A percentile compares a stretch with the other conserved stretches of the same genome.
Evolutionary conservation across 1,139 yeast genomes (phyloP).

Genomic region (Pichia sp.): DNA sequence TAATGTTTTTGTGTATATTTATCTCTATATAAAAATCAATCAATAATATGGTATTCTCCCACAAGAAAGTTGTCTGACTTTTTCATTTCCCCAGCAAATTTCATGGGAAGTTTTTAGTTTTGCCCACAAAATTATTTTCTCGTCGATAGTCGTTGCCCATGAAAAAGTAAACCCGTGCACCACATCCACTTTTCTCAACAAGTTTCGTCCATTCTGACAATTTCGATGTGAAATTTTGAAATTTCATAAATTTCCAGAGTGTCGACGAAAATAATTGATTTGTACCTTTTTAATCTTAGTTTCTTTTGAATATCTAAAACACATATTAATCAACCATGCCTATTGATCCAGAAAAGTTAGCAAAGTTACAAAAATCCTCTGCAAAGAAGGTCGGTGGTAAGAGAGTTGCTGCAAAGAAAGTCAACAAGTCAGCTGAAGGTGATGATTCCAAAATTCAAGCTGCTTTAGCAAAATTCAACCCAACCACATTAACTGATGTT

Average conservation of each 20-base stretch:
- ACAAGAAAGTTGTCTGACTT: background rate
- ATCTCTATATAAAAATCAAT: too few species aligned
- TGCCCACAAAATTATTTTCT: background rate
- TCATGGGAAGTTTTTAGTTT: background rate
- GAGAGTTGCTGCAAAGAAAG: constrained; percentile 77
- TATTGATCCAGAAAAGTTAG: constrained; percentile 82
- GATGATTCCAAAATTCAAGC: constrained; percentile 90
- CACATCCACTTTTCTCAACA: background rate
- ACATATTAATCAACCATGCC: constrained; percentile 47
- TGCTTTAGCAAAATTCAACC: constrained; percentile 83
- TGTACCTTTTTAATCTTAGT: background rate
- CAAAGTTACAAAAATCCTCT: constrained; percentile 69
- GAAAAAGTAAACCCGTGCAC: background rate
- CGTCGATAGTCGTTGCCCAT: background rate
- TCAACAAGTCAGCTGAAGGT: constrained; percentile 55
- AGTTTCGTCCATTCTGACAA: background rate
- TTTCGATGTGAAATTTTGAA: background rate
- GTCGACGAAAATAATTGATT: background rate
- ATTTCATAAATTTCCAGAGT: background rate
- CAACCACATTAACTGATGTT: constrained; percentile 80
- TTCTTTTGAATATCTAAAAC: background rate
- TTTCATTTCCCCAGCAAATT: background rate
- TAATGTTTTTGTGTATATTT: too few species aligned
- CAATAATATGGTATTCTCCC: too few species aligned
- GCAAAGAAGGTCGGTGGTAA: constrained; percentile 83